Evolutionary conservation across 2,329 filamentous ascomycete species (phyloP).

Genomic region (Ilyonectria destructans): DNA sequence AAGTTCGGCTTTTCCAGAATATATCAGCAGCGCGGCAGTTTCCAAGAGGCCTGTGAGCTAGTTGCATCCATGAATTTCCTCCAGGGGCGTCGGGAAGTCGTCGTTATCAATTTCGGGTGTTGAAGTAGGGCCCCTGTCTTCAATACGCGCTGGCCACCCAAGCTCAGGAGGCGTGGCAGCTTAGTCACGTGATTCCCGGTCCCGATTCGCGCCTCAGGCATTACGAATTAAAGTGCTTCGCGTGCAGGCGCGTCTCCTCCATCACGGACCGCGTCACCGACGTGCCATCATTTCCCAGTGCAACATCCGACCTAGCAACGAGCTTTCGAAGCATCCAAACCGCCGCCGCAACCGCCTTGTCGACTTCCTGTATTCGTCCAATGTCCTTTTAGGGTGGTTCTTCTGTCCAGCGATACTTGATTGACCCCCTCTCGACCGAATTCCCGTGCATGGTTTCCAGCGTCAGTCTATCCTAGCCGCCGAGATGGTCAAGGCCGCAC

Average conservation of each 20-base stretch:
- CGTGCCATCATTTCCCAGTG: constrained; percentile 53
- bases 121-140: constrained; percentile 42
- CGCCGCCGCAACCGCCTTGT: constrained; percentile 34
- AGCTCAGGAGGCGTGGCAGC: constrained; percentile 49
- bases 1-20: constrained; percentile 28
- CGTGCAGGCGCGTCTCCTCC: constrained; percentile 57
- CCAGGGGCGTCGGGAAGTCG: constrained; percentile 35
- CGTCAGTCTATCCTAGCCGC: constrained; percentile 45
- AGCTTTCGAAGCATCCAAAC: constrained; percentile 38
- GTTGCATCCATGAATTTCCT: constrained; percentile 40
- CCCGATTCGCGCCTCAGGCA: constrained; percentile 53
- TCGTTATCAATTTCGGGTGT: constrained; percentile 43
- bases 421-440: constrained; percentile 16
- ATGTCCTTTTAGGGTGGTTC: constrained; percentile 20
- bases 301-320: constrained; percentile 47
- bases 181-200: constrained; percentile 51
- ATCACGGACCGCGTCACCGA: constrained; percentile 54
- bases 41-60: constrained; percentile 36
- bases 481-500: constrained; percentile 65
- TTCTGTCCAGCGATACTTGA: constrained; percentile 11
- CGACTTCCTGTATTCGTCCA: constrained; percentile 26
- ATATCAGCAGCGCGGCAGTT: constrained; percentile 27
- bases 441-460: constrained; percentile 39
- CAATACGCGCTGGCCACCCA: constrained; percentile 45
- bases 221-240: constrained; percentile 57